Base-by-base conservation (phyloP, 148 eudicot genomes). In the Tetragonia tetragonoides region DNA sequence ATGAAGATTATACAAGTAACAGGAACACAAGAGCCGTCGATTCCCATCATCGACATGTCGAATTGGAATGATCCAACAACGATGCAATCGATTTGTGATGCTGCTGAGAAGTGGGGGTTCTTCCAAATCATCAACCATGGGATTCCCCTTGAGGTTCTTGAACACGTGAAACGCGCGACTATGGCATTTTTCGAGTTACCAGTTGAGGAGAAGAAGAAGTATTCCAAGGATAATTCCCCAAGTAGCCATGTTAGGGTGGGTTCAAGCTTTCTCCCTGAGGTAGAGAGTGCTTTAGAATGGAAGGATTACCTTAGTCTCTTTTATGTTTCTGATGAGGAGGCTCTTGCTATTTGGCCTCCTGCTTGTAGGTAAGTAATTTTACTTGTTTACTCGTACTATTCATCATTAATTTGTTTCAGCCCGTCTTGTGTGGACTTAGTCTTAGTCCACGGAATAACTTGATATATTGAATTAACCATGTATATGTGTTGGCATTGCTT, bases 51-150 rank as follows among this genome's bases (percentile, higher is more conserved):
- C 46, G 89, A 88, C 64, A 69, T 88, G 79, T 85, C 90, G 10
- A 84, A 81, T n/a, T 86, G 81, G 86, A 75, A 84, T 7, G 82
- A 87, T 40, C 81, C 78, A 16, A 67, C 21, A 23, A 82, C 84
- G 37, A 84, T 7, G 4, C 72, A 68, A 38, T 46, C 82, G 1
- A 78, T 90, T 14, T 85, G 94, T 74, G 80, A 84, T 40, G 94
- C 88, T 4, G 91, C 94, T 3, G 70, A 85, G 66, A 83, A 77
- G n/a, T 79, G 87, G 85, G 91, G 88, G 5, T 88, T 88, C 61
- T 88, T 88, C 65, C 91, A 88, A 68, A 75, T 88, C 46, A 76
- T 85, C n/a, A 88, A 88, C 74, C 91, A 88, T 77, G 88, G 91
- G 24, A 79, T 88, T 6, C 84, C 88, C 0, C 41, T 77, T 17